Evolutionary conservation across 352 stramenopile genomes (phyloP), one percentile per base, ranked within the genome.

Genomic region (Globisporangium acanthophoron): DNA sequence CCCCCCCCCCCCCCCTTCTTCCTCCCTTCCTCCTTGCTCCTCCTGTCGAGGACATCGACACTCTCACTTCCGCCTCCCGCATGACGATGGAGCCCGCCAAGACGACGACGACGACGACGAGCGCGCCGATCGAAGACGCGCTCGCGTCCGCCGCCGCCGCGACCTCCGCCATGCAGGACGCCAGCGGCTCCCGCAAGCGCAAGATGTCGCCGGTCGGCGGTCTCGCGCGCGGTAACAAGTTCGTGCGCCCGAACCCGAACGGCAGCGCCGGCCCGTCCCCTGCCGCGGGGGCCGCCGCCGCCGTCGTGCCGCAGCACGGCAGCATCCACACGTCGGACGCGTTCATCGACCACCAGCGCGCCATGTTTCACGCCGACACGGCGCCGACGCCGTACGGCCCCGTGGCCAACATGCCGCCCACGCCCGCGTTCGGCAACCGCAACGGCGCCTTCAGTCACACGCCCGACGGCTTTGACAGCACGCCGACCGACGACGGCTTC

Each of bases 311-410:
- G 2, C 61, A 74, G 5, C 70, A 83, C 51, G 68, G 66, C 41
- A 62, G 31, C 21, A 78, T 84, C 59, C 64, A 81, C 67, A 89
- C 81, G 48, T 86, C 81, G 11, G 77, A 86, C 21, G 55, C 74
- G 65, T 91, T 89, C 62, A 88, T 89, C 44, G 78, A 90, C 60
- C 77, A 92, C 66, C 78, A 90, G 61, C 78, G 81, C 52, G 83
- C 80, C 39, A 84, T 90, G 69, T 78, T 89, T 44, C 83, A 73
- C 56, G 77, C 74, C 16, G 77, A 86, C 29, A 74, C 87, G 18
- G 81, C 85, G n/a, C 85, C 85, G 46, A 95, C 85, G 18, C 85
- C 85, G 15, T 77, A 91, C 52, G 83, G 81, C 0, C 85, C 85
- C 1, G 73, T 89, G 21, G 65, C 72, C 0, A 84, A 83, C 35